Evolutionary conservation across 768 basidiomycete genomes (phyloP), one percentile per base, ranked within the genome.

Genomic region (Kwoniella mangroviensis): DNA sequence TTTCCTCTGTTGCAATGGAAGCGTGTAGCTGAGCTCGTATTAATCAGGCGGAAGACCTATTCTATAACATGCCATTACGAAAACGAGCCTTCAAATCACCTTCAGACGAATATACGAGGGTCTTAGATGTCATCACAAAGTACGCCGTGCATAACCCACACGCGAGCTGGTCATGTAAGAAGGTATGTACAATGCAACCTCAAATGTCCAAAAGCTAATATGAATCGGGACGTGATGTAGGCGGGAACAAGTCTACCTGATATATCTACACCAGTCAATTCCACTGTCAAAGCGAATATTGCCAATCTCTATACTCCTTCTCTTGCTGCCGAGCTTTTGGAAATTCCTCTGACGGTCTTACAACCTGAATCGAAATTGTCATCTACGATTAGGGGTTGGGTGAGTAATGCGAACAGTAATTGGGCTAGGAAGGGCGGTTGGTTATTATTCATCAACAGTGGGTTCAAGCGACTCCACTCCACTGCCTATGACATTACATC

Each of bases 111-210:
- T 98, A 96, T 82, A 87, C 89, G 4, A 88, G 92, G 42, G 94
- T 98, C 53, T 86, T 98, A 2, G 93, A 96, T 71, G 92, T 98
- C 11, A 86, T 98, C 28, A 92, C 92, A 2, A 92, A 91, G 71
- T 99, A 99, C 79, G 93, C 97, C 0, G 86, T 95, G 11, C 97
- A 99, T 81, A 98, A 99, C 79, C 88, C 96, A 0, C 88, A 87
- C 12, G 89, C 94, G 3, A 87, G 94, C 0, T 96, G 98, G 84
- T 86, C 89, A 0, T 98, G 95, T 86, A 95, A 92, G 83, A 98
- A 98, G 88, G 93, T 91, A 57, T 56, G 74, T 62, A 45, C 3
- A 12, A 34, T 34, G 34, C 9, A 7, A 6, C 34, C 0, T 34
- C 34, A 34, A 6, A 34, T 1, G 1, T 34, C 34, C 34, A 34